Base-by-base conservation (phyloP, 2,329 filamentous ascomycete genomes). In the Colletotrichum lindemuthianum region DNA sequence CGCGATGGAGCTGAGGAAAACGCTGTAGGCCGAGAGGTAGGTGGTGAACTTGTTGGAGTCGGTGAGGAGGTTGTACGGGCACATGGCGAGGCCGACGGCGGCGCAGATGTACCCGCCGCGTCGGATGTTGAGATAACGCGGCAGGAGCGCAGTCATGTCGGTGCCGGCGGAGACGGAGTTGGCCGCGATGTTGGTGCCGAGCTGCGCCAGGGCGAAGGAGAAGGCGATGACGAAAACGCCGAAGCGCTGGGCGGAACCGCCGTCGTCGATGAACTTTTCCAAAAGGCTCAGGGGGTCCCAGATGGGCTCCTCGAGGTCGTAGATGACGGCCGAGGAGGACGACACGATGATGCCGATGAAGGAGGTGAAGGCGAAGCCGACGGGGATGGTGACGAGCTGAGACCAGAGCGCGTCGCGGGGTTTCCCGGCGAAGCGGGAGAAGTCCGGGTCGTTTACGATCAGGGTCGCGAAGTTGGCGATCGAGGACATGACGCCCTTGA, bases 391-490 rank as follows among this genome's bases (percentile, higher is more conserved):
- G 66, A 92, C 75, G 1, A 97, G 81, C 77, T 97, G 93, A 0
- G 93, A 90, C 87, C 91, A 92, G 7, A 96, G 73, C 0, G 92
- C 92, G 73, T 96, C 91, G 15, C 80, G 84, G 1, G 92, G 92
- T 73, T 90, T 92, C 16, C 81, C 79, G 3, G 93, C 91, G 72
- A 97, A 97, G 75, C 94, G 90, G 16, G 92, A 83, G 75, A 97
- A 97, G 73, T 97, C 93, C 0, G 91, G 91, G 69, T 92, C 89
- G 75, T 96, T 89, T 65, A 90, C 85, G 69, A 97, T 96, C 39
- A 97, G 84, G 0, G 93, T 93, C 1, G 93, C 92, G 73, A 97
- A 97, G 79, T 97, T 97, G 71, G 92, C 91, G 68, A 97, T 93
- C 4, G 92, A 90, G 32, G 86, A 90, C 93, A 97, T 97, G 77